phyloP scores from a whole-genome alignment of 306 rosid species.

The Vachellia pachyceras region DNA sequence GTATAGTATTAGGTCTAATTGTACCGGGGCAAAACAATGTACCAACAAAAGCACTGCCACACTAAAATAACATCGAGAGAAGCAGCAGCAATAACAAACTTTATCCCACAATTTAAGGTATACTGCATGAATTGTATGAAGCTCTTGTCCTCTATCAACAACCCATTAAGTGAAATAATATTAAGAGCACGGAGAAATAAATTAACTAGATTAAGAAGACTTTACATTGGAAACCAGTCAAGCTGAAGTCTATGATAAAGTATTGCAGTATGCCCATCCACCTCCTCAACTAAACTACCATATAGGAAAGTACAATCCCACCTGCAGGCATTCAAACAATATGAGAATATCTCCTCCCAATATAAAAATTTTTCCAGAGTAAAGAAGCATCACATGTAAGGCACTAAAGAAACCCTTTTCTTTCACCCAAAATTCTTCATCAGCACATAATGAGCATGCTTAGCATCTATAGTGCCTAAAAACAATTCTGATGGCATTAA shows the following conservation, averaged over 20 bases:
- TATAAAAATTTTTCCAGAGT: neutral
- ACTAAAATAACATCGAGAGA: neutral
- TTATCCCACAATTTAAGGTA: neutral
- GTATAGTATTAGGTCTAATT: neutral
- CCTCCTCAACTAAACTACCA: conserved; percentile 99
- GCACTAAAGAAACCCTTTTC: neutral
- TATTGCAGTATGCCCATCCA: conserved; percentile 98
- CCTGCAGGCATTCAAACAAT: conserved; percentile 58
- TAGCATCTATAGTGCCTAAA: neutral
- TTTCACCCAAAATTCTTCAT: conserved; percentile 13
- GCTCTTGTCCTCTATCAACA: neutral
- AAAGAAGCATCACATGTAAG: conserved; percentile 8
- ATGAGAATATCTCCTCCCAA: conserved; percentile 19
- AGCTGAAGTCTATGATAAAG: conserved; percentile 96
- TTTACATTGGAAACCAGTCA: conserved; percentile 96
- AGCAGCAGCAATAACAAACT: neutral
- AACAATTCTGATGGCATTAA: conserved; percentile 16
- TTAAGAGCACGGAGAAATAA: conserved; percentile 15
- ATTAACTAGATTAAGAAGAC: neutral
- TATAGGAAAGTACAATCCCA: conserved; percentile 95
- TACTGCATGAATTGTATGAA: neutral
- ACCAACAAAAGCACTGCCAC: conserved; percentile 23
- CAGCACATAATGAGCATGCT: conserved; percentile 26
- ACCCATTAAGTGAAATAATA: neutral
- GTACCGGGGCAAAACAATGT: neutral